These are phyloP conservation scores for Galerina marginata DNA, from an alignment of 768 basidiomycete species.

Conservation along the genomic window DNA sequence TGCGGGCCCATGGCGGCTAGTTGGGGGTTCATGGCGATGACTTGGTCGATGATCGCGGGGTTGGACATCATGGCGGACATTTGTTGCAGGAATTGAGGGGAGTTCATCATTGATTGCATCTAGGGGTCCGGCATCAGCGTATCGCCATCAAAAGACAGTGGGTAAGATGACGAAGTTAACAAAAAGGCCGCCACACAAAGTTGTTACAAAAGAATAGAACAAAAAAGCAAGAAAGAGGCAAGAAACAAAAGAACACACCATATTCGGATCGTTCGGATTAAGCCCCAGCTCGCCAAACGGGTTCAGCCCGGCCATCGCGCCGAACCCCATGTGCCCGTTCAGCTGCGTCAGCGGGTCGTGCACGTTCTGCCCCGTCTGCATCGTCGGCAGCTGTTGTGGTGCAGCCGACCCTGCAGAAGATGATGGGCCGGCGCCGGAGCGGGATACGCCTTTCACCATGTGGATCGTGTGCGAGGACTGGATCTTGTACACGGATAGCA, in stretches of 20 bases:
- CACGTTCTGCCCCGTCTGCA: conserved; percentile 92
- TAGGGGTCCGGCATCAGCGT: conserved; percentile 31
- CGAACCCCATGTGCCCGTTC: conserved; percentile 79
- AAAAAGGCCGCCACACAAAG: no score
- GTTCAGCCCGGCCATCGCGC: conserved; percentile 84
- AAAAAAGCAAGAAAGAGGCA: background rate
- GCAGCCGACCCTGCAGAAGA: conserved; percentile 46
- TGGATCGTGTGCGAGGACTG: conserved; percentile 88
- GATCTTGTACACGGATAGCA: conserved; percentile 86
- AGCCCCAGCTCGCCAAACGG: conserved; percentile 92
- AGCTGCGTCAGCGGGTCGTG: conserved; percentile 85
- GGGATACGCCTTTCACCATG: conserved; percentile 88
- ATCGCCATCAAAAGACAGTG: no score
- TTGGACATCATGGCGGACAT: conserved; percentile 89
- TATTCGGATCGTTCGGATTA: conserved; percentile 93
- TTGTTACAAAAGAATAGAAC: background rate
- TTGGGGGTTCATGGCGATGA: conserved; percentile 84
- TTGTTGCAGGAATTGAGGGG: conserved; percentile 83
- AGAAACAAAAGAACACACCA: conserved; percentile 54
- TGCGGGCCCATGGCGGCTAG: conserved; percentile 78
- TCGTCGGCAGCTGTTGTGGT: conserved; percentile 73
- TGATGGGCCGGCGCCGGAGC: conserved; percentile 42
- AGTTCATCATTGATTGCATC: conserved; percentile 87
- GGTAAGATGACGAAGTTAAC: no score
- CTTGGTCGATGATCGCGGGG: conserved; percentile 87